phyloP scores from a whole-genome alignment of 2,329 filamentous ascomycete genomes.

The Trichoderma koningii region DNA sequence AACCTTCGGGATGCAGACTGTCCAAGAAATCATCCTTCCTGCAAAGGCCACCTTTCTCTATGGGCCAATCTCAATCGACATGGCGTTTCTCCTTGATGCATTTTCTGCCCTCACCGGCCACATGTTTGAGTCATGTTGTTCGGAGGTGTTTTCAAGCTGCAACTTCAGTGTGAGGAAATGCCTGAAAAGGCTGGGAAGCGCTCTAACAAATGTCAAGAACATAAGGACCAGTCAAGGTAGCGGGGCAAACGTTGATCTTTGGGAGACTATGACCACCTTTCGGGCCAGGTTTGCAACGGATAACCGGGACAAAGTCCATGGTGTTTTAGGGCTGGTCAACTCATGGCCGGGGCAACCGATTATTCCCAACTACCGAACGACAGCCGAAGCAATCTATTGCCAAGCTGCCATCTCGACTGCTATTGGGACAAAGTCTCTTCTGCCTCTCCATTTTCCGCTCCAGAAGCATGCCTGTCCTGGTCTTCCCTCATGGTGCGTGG shows the following conservation, averaged over 20 bases:
- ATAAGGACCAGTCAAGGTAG: background rate
- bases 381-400: background rate
- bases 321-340: background rate
- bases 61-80: background rate
- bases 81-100: background rate
- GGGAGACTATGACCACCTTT: background rate
- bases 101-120: background rate
- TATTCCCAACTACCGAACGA: background rate
- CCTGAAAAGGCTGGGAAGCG: background rate
- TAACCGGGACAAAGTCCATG: slow-evolving; percentile 1
- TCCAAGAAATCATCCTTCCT: background rate
- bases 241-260: background rate
- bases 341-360: background rate
- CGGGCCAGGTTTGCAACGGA: background rate
- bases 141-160: slow-evolving; percentile 1
- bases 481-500: slow-evolving; percentile 6
- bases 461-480: background rate
- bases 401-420: background rate
- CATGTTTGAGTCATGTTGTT: slow-evolving; percentile 5
- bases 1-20: background rate
- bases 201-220: background rate
- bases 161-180: slow-evolving; percentile 7
- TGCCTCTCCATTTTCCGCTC: slow-evolving; percentile 1
- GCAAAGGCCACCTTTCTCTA: background rate
- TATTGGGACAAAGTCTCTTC: background rate